These are phyloP conservation scores for Penicillium diatomitis DNA, from an alignment of 495 filamentous ascomycete species.

Conservation along the genomic window DNA sequence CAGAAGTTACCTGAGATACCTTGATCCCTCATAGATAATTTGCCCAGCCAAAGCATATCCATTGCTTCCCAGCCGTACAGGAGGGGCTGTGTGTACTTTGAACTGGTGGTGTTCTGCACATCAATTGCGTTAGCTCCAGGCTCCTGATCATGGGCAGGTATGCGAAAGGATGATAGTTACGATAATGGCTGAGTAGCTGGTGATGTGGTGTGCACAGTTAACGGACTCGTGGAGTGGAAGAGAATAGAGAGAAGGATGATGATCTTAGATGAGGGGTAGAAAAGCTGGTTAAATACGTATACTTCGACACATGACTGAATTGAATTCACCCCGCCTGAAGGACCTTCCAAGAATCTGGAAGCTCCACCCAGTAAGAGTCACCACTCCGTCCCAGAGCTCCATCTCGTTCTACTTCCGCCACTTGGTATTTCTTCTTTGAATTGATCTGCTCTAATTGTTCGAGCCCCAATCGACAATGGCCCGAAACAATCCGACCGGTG, in stretches of 20 bases:
- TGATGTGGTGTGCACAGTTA: background rate
- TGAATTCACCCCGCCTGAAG: conserved; percentile 9
- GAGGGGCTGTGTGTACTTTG: conserved; percentile 20
- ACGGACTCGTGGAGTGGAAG: background rate
- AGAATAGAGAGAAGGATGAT: background rate
- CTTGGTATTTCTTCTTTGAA: no score
- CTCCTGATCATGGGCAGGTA: background rate
- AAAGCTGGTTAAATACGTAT: background rate
- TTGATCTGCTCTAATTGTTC: no score
- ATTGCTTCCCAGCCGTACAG: conserved; percentile 29
- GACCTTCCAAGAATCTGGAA: no score
- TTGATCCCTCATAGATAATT: conserved; percentile 42
- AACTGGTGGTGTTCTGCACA: conserved; percentile 6
- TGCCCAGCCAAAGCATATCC: conserved; percentile 30
- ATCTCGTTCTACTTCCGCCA: no score
- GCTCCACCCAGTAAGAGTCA: no score
- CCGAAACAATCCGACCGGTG: conserved; percentile 23
- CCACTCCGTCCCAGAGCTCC: no score
- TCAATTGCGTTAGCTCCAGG: conserved; percentile 7
- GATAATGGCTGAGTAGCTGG: conserved; percentile 1
- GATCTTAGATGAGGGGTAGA: conserved; percentile 7
- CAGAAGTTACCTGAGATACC: conserved; percentile 52
- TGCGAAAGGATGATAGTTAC: conserved; percentile 12
- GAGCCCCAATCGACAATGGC: background rate
- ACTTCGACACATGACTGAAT: conserved; percentile 5